Conservation (phyloP, 2,329 filamentous ascomycete genomes). For the Diaporthe destruens region DNA sequence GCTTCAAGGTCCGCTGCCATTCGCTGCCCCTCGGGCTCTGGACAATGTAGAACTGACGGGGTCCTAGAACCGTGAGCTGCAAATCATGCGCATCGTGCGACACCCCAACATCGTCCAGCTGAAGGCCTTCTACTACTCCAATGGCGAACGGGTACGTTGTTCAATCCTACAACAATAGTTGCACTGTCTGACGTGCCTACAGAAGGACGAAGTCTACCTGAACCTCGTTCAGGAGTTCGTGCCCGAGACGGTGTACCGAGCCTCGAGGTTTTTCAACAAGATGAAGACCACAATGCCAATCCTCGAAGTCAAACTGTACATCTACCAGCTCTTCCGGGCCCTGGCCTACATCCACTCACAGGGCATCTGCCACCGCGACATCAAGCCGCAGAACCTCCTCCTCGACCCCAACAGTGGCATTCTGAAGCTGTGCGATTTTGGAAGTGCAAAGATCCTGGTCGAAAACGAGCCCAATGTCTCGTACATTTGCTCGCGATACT, state of each 20-base stretch:
- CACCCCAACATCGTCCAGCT: conserved; percentile 99
- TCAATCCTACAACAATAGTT: conserved; percentile 26
- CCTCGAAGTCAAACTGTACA: conserved; percentile 98
- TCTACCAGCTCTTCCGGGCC: conserved; percentile 98
- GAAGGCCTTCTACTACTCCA: conserved; percentile 99
- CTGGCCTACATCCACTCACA: conserved; percentile 99
- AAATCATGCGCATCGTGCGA: conserved; percentile 99
- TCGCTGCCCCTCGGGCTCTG: background rate
- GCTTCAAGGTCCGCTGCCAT: conserved; percentile 84
- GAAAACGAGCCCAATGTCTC: conserved; percentile 99
- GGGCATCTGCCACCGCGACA: conserved; percentile 98
- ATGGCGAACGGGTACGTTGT: conserved; percentile 87
- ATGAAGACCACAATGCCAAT: conserved; percentile 99
- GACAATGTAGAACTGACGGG: conserved; percentile 1
- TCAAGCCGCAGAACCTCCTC: conserved; percentile 98
- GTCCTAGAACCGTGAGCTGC: conserved; percentile 91
- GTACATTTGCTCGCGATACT: conserved; percentile 99
- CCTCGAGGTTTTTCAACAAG: conserved; percentile 99
- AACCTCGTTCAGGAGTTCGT: conserved; percentile 99
- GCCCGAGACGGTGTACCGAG: conserved; percentile 97
- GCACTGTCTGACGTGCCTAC: conserved; percentile 41
- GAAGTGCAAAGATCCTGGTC: conserved; percentile 97
- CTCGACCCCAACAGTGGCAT: conserved; percentile 92
- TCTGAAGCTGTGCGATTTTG: conserved; percentile 98
- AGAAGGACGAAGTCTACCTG: conserved; percentile 99